phyloP scores from a whole-genome alignment of 345 rosid species.

The thale cress (Arabidopsis thaliana) region DNA sequence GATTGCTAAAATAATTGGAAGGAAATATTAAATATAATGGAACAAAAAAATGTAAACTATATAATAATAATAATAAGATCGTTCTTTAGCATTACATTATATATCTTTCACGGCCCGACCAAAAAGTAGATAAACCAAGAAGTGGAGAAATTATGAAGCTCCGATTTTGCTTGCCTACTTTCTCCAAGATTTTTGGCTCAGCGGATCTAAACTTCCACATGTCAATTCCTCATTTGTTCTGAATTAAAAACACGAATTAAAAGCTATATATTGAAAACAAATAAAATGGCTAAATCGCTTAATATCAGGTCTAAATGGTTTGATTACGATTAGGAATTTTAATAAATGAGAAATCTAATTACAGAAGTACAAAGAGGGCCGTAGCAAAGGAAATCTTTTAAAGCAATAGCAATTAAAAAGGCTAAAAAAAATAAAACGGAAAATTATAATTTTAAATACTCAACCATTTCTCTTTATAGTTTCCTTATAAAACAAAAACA shows the following conservation, averaged over 20 bases:
- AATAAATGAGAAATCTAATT: conserved; percentile 23
- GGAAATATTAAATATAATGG: neutral
- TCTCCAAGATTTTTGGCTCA: conserved; percentile 41
- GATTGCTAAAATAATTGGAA: neutral
- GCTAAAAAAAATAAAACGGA: neutral
- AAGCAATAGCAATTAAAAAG: neutral
- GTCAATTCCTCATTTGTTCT: conserved; percentile 22
- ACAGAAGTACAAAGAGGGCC: conserved; percentile 44
- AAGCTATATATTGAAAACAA: neutral
- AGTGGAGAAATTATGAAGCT: conserved; percentile 37
- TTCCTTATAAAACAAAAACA: conserved; percentile 1
- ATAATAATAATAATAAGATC: neutral
- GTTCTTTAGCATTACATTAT: neutral
- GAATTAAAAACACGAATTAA: neutral
- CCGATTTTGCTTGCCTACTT: conserved; percentile 39
- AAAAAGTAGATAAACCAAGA: conserved; percentile 49
- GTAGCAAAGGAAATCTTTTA: conserved; percentile 14
- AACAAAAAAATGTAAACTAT: neutral
- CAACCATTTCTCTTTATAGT: conserved; percentile 41
- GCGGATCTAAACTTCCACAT: conserved; percentile 30
- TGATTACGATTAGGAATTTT: conserved; percentile 13
- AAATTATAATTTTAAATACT: conserved; percentile 29
- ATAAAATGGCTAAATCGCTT: conserved; percentile 16
- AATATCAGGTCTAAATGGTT: conserved; percentile 17
- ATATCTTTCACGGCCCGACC: conserved; percentile 37